A percentile compares a stretch with the other conserved stretches of the same genome.
Evolutionary conservation across 2,329 filamentous ascomycete species (phyloP).

Genomic region (Aureobasidium sp.): DNA sequence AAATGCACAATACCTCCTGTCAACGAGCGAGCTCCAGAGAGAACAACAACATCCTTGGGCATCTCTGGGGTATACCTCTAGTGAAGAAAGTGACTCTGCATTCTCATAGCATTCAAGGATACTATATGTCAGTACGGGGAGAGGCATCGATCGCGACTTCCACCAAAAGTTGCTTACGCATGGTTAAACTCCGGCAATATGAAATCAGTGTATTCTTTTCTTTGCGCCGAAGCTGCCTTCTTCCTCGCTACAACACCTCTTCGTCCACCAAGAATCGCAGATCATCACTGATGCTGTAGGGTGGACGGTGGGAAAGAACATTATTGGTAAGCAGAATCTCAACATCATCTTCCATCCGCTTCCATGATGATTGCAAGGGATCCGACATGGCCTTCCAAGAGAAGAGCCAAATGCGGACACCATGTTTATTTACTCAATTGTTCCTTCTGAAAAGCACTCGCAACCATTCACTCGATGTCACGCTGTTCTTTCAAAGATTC

Average conservation of each 20-base stretch:
- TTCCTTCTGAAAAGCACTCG: not conserved
- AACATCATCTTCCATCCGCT: not conserved
- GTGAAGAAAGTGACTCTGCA: no score
- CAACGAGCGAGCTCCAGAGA: no score
- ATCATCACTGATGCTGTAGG: not conserved
- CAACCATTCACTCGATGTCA: not conserved
- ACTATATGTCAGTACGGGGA: no score
- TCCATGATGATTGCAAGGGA: conserved; percentile 14
- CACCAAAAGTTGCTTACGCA: not conserved
- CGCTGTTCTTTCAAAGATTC: not conserved
- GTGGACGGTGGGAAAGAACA: not conserved
- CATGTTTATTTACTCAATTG: conserved; percentile 3
- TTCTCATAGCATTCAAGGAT: no score
- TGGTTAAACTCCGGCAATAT: not conserved
- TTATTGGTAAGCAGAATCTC: not conserved
- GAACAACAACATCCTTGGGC: no score
- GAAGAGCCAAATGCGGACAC: conserved; percentile 3
- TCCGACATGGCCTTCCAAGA: conserved; percentile 1
- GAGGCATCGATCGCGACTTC: no score
- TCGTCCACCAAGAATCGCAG: not conserved
- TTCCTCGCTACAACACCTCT: not conserved
- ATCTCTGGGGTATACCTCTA: no score
- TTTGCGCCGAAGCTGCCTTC: not conserved
- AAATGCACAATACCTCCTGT: no score
- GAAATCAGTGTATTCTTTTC: not conserved